Evolutionary conservation across 2,329 filamentous ascomycete genomes (phyloP).

Genomic region (Colletotrichum sidae): DNA sequence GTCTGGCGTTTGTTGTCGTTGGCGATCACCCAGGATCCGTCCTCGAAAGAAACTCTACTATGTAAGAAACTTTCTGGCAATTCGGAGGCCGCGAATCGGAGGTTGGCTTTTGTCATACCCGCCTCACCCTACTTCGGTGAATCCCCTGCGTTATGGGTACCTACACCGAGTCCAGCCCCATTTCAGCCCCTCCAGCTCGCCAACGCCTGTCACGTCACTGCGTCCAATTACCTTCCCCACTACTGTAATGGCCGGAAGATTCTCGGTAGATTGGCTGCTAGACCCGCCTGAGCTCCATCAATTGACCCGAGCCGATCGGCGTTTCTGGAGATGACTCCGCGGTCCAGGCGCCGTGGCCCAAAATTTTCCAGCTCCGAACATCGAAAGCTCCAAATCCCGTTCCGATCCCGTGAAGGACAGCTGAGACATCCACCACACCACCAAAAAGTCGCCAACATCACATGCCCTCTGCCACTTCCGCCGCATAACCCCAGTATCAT

Average conservation of each 20-base stretch:
- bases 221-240: no score
- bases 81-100: constrained; percentile 16
- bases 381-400: constrained; percentile 11
- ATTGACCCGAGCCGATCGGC: constrained; percentile 4
- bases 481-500: constrained; percentile 24
- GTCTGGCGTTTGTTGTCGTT: constrained; percentile 14
- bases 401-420: constrained; percentile 21
- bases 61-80: background rate
- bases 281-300: constrained; percentile 13
- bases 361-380: constrained; percentile 32
- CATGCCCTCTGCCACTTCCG: constrained; percentile 25
- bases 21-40: background rate
- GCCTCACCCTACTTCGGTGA: constrained; percentile 10
- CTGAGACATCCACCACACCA: constrained; percentile 36
- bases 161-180: constrained; percentile 11
- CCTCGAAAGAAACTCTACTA: constrained; percentile 5
- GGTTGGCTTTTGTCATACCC: constrained; percentile 10
- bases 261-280: constrained; percentile 21
- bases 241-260: constrained; percentile 28
- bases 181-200: constrained; percentile 4
- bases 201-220: no score
- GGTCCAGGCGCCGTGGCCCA: constrained; percentile 18
- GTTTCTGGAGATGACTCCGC: constrained; percentile 25
- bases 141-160: background rate
- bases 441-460: constrained; percentile 26